These are phyloP conservation scores for Pichia nakasei DNA, from an alignment of 805 yeast genomes.

Conservation along the genomic window DNA sequence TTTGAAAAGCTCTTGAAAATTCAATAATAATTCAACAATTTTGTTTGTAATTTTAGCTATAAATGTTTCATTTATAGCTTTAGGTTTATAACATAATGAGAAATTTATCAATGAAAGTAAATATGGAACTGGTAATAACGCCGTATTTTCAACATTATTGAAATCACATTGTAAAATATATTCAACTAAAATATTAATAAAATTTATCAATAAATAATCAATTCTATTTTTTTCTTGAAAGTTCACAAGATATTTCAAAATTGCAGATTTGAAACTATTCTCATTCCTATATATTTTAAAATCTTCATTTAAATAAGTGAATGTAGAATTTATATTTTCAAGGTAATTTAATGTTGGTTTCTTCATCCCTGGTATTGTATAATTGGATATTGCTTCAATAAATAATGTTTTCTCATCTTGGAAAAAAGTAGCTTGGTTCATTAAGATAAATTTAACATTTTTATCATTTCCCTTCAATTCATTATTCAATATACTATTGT, in stretches of 20 bases:
- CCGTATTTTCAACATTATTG: slow-evolving; percentile 3
- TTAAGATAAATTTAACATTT: slow-evolving; percentile 15
- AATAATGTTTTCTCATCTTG: slow-evolving; percentile 33
- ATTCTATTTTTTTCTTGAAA: slow-evolving; percentile 37
- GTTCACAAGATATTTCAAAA: slow-evolving; percentile 35
- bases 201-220: slow-evolving; percentile 39
- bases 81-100: slow-evolving; percentile 49
- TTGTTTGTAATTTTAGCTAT: slow-evolving; percentile 26
- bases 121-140: slow-evolving; percentile 46
- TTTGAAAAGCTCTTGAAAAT: slow-evolving; percentile 21
- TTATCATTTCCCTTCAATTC: neutral
- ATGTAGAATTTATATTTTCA: slow-evolving; percentile 26
- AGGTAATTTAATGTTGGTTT: slow-evolving; percentile 28
- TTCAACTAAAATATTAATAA: slow-evolving; percentile 28
- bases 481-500: no score
- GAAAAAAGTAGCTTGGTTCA: slow-evolving; percentile 24
- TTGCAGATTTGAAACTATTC: slow-evolving; percentile 23
- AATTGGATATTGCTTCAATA: slow-evolving; percentile 27
- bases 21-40: slow-evolving; percentile 18
- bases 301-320: slow-evolving; percentile 19
- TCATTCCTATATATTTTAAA: slow-evolving; percentile 21
- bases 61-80: slow-evolving; percentile 40
- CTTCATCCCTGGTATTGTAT: slow-evolving; percentile 29
- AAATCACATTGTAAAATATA: slow-evolving; percentile 20
- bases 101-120: slow-evolving; percentile 49